These are phyloP conservation scores for Lepidium campestre DNA, from an alignment of 441 rosid species.

Conservation along the genomic window DNA sequence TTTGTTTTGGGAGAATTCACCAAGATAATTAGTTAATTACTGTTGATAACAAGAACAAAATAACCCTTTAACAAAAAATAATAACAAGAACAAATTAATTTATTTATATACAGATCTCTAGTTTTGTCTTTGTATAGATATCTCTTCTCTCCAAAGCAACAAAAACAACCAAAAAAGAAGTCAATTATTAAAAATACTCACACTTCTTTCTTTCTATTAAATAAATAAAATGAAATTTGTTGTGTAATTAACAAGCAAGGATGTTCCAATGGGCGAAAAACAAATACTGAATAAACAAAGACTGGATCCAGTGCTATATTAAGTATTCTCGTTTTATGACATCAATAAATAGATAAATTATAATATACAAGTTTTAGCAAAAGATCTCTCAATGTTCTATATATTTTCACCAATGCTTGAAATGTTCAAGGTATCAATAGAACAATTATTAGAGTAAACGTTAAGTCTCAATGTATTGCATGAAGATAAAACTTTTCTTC, in stretches of 20 bases:
- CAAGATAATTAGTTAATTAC: too few relatives aligned
- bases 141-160: constrained; percentile 14
- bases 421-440: too few relatives aligned
- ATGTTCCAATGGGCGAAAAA: background rate
- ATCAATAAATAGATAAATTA: background rate
- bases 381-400: background rate
- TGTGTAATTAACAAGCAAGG: constrained; percentile 19
- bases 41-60: too few relatives aligned
- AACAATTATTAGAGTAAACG: too few relatives aligned
- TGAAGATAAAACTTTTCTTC: background rate
- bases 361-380: background rate
- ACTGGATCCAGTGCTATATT: background rate
- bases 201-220: background rate
- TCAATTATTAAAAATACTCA: background rate
- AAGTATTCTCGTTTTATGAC: background rate
- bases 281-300: background rate
- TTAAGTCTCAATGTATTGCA: background rate
- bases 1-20: too few relatives aligned
- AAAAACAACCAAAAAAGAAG: background rate
- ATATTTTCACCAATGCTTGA: background rate
- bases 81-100: too few relatives aligned
- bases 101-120: background rate
- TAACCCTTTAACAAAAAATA: too few relatives aligned
- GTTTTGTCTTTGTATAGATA: background rate
- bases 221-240: background rate